Conservation (phyloP, 306 rosid species). For the Vigna mungo region DNA sequence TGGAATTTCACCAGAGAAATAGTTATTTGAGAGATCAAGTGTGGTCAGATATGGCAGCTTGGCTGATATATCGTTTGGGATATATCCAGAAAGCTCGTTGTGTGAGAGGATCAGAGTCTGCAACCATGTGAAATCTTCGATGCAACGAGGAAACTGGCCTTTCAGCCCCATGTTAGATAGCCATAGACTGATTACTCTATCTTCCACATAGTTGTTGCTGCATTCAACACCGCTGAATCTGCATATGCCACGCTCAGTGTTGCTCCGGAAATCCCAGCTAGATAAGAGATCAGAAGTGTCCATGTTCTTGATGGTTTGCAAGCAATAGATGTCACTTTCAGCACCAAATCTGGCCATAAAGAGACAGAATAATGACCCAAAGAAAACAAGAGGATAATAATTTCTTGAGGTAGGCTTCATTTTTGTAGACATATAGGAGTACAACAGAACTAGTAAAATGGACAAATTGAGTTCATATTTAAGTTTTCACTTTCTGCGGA, state of each 20-base stretch:
- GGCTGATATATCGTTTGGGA: slow-evolving; percentile 38
- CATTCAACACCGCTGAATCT: slow-evolving; percentile 40
- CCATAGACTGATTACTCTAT: neutral
- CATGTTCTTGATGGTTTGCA: slow-evolving; percentile 40
- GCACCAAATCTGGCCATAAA: slow-evolving; percentile 4
- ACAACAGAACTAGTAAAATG: neutral
- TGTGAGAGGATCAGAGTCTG: slow-evolving; percentile 29
- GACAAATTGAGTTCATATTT: slow-evolving; percentile 12
- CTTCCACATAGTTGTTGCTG: neutral
- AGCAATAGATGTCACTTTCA: slow-evolving; percentile 37
- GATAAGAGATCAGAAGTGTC: slow-evolving; percentile 28
- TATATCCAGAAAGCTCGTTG: slow-evolving; percentile 41
- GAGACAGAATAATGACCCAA: slow-evolving; percentile 31
- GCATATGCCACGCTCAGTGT: slow-evolving; percentile 29
- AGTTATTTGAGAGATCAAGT: slow-evolving; percentile 49
- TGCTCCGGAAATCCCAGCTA: slow-evolving; percentile 35
- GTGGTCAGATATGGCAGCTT: neutral
- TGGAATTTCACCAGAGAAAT: slow-evolving; percentile 49
- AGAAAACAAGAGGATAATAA: neutral
- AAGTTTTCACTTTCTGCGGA: neutral
- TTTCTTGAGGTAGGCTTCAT: slow-evolving; percentile 1
- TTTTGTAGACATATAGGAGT: neutral
- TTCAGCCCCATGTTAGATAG: slow-evolving; percentile 42
- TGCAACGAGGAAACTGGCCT: slow-evolving; percentile 46
- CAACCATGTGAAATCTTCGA: slow-evolving; percentile 27